Base-by-base conservation (phyloP, 2,329 filamentous ascomycete genomes). In the Fusarium sp. region DNA sequence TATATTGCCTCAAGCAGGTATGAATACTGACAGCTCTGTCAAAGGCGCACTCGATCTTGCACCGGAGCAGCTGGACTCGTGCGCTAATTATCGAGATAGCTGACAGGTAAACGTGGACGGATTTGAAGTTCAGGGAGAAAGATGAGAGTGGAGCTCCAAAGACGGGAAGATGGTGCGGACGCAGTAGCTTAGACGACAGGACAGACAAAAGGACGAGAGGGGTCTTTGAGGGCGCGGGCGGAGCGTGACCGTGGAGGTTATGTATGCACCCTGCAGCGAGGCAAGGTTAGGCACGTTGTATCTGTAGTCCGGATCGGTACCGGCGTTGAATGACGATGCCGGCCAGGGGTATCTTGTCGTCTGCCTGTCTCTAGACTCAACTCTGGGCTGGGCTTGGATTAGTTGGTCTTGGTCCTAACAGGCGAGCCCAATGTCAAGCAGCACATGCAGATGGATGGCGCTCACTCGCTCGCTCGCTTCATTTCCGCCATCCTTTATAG, bases 291-390 rank as follows among this genome's bases (percentile, higher is more conserved):
- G 76, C 66, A 75, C 74, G 68, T 75, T 71, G 69, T 73, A 74
- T 77, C 74, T 73, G 64, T 67, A 69, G 70, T 69, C 70, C 63
- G 65, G 73, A 74, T 77, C 69, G 75, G 69, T 72, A 76, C 67
- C 66, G 71, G 74, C 63, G 64, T 65, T 74, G 70, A 75, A 78
- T 78, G 77, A 78, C 67, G 75, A 78, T 79, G 66, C 69, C 67
- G 58, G 69, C 74, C 74, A 78, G 76, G 76, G 76, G 76, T 71
- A 63, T 74, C 56, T 71, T 50, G 72, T 69, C 52, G 60, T 65
- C 59, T 33, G 63, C 68, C 60, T 35, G 56, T 63, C 13, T 40
- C 56, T 58, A 14, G 52, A 36, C 50, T 56, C 50, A 29, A 33
- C 10, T 54, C 50, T 63, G 71, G 65, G 63, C 36, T n/a, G 36